These are phyloP conservation scores for Camptophora hylomeconis DNA, from an alignment of 2,329 filamentous ascomycete species.

Conservation along the genomic window DNA sequence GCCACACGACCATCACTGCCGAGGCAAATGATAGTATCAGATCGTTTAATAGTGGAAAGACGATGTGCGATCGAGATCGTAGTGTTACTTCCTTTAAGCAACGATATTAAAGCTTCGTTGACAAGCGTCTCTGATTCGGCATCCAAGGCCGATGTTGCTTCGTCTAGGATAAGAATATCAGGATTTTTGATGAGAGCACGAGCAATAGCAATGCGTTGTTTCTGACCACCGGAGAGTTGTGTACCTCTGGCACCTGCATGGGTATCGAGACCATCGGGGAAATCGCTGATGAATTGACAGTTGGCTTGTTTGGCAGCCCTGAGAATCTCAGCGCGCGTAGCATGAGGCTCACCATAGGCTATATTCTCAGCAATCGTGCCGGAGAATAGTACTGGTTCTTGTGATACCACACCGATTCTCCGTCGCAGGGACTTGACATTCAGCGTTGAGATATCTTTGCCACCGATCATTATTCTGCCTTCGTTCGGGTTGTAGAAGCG, in stretches of 20 bases:
- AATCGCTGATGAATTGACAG: constrained; percentile 91
- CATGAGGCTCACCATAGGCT: constrained; percentile 72
- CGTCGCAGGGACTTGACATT: constrained; percentile 87
- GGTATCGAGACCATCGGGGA: constrained; percentile 90
- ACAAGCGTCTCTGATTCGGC: constrained; percentile 95
- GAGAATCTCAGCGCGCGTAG: constrained; percentile 68
- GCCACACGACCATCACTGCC: constrained; percentile 77
- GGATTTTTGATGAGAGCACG: constrained; percentile 88
- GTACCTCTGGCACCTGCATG: constrained; percentile 84
- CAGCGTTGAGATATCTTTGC: constrained; percentile 68
- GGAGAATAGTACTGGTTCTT: constrained; percentile 89
- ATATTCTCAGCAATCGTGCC: constrained; percentile 71
- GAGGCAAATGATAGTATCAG: constrained; percentile 87
- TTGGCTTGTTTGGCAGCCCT: constrained; percentile 83
- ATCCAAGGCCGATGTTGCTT: constrained; percentile 89
- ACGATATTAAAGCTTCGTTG: constrained; percentile 70
- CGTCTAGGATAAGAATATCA: constrained; percentile 91
- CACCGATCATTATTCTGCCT: constrained; percentile 71
- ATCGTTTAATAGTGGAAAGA: constrained; percentile 89
- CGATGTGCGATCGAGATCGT: constrained; percentile 97
- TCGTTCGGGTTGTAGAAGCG: constrained; percentile 77
- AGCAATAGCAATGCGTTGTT: constrained; percentile 94
- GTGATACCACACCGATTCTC: constrained; percentile 87
- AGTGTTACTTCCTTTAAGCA: constrained; percentile 79
- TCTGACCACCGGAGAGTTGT: constrained; percentile 89